Evolutionary conservation across 345 rosid genomes (phyloP), one percentile per base, ranked within the genome.

Genomic region (Corchorus olitorius): DNA sequence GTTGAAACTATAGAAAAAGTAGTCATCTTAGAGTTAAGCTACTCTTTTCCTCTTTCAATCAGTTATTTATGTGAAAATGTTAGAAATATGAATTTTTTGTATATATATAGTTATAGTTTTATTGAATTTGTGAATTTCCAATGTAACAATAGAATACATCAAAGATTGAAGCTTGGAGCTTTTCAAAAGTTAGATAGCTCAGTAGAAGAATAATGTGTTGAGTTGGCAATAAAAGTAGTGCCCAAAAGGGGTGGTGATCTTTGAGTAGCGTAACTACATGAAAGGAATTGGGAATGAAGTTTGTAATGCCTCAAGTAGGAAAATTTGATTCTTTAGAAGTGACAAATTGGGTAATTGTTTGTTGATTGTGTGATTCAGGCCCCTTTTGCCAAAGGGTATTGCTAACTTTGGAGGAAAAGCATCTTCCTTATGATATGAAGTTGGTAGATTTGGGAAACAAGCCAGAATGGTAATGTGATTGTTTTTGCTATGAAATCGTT

Each of bases 301-400:
- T 63, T 63, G 46, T 15, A 63, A 63, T 35, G 63, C 16, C 19
- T 15, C 19, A 63, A 34, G 3, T 13, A 17, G 46, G 11, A 52
- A 35, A 35, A 62, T 34, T 62, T 15, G 49, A 37, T 64, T 64
- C 68, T 17, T 3, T 64, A 65, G 15, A 39, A 65, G 50, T 41
- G 70, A 12, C 19, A 45, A 45, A n/a, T 1, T 19, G 12, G 71
- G 10, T 75, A 7, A 43, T 43, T 55, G 54, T 41, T 56, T 59
- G 64, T 14, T n/a, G 27, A 20, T 76, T 41, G 72, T 67, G 61
- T 53, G 59, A 12, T 67, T 72, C 85, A 92, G 98, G 98, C 64
- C 98, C 97, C 10, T 96, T 95, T 85, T 90, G 91, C 82, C 99
- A 92, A 80, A 93, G 93, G 82, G 98, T 93, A 49, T 80, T 92